phyloP scores from a whole-genome alignment of 768 basidiomycete species.

The Cystoderma amianthinum region DNA sequence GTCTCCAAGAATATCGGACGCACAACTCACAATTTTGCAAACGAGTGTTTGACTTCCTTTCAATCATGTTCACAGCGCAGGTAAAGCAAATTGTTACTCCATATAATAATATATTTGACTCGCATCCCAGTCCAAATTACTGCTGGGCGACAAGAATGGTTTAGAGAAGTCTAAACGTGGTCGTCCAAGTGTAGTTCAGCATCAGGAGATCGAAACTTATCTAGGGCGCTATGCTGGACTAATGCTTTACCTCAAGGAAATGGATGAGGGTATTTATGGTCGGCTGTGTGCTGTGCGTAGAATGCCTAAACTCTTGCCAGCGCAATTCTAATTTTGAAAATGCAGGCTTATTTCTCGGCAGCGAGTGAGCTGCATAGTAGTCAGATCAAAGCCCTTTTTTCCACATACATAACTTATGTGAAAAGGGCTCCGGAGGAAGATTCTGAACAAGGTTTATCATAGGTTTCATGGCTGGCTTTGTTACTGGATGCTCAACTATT shows the following conservation, averaged over 20 bases:
- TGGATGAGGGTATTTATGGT: conserved; percentile 86
- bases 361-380: conserved; percentile 74
- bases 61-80: conserved; percentile 89
- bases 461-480: background rate
- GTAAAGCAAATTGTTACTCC: conserved; percentile 28
- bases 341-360: conserved; percentile 85
- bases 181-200: conserved; percentile 46
- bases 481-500: conserved; percentile 1
- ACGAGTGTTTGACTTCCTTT: conserved; percentile 80
- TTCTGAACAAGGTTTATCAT: conserved; percentile 53
- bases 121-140: conserved; percentile 49
- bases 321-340: conserved; percentile 4
- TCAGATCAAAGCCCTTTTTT: conserved; percentile 73
- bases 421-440: conserved; percentile 71
- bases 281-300: conserved; percentile 80
- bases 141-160: conserved; percentile 60
- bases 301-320: background rate
- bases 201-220: conserved; percentile 73
- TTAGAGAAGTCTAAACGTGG: conserved; percentile 35
- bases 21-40: conserved; percentile 93
- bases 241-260: conserved; percentile 91
- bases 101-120: conserved; percentile 2
- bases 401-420: conserved; percentile 48
- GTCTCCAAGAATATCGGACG: conserved; percentile 84
- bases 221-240: conserved; percentile 86